phyloP scores from a whole-genome alignment of 768 basidiomycete species.

The Agrocybe chaxingu region DNA sequence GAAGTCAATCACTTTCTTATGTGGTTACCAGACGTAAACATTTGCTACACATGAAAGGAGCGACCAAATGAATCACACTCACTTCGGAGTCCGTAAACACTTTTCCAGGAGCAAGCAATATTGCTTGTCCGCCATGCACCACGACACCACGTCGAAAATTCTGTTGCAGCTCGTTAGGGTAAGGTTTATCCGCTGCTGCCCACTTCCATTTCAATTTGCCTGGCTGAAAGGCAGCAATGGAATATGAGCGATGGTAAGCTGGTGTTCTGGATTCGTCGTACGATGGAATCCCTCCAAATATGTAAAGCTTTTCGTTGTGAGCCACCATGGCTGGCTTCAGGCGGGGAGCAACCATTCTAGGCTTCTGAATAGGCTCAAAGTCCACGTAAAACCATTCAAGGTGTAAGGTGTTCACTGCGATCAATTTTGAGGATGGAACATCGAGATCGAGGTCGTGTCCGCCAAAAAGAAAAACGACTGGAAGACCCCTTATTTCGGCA shows the following conservation, averaged over 20 bases:
- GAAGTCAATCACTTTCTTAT: too few species aligned
- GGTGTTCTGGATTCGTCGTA: neutral
- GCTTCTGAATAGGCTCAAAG: neutral
- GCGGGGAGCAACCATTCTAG: neutral
- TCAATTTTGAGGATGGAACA: neutral
- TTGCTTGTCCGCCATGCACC: too few species aligned
- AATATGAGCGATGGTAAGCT: neutral
- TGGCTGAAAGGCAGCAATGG: neutral
- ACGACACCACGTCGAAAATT: too few species aligned
- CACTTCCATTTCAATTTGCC: too few species aligned
- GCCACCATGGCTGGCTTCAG: neutral
- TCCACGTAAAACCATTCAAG: slow-evolving; percentile 4
- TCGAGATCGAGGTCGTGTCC: neutral
- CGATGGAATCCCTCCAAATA: slow-evolving; percentile 1
- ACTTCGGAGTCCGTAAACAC: too few species aligned
- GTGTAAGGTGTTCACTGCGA: slow-evolving; percentile 2
- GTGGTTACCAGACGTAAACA: too few species aligned
- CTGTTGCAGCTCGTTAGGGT: too few species aligned
- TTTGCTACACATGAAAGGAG: too few species aligned
- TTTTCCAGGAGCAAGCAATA: too few species aligned
- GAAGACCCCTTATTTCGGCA: neutral
- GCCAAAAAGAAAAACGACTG: slow-evolving; percentile 2
- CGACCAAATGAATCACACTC: too few species aligned
- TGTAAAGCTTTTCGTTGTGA: neutral
- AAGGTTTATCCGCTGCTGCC: too few species aligned